phyloP scores from a whole-genome alignment of 345 rosid species.

The Populus euphratica region DNA sequence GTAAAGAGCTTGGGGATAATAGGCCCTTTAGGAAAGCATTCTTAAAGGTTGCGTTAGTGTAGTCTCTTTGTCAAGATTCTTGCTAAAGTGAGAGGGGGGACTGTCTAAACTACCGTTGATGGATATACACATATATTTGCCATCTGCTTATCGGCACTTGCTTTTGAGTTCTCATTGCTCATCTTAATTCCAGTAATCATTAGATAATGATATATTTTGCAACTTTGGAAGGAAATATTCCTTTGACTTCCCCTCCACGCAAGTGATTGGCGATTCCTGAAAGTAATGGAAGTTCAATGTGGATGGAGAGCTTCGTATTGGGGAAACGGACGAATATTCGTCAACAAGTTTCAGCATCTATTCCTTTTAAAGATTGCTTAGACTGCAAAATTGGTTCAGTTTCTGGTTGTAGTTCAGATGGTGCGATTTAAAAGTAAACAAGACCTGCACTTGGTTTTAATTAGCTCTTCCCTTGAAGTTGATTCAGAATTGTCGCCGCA shows the following conservation, averaged over 20 bases:
- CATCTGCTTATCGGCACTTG: not conserved
- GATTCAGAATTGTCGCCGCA: not conserved
- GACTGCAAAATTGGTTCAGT: not conserved
- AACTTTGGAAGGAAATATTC: not conserved
- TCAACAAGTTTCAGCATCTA: not conserved
- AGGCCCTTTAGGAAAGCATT: conserved; percentile 28
- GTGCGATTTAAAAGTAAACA: not conserved
- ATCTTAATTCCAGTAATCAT: not conserved
- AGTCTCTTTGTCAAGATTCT: conserved; percentile 21
- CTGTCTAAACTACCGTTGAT: not conserved
- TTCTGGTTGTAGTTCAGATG: not conserved
- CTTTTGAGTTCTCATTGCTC: not conserved
- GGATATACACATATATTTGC: not conserved
- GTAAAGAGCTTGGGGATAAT: conserved; percentile 13
- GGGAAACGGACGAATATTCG: conserved; percentile 2
- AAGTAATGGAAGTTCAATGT: not conserved
- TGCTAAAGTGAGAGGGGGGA: conserved; percentile 8
- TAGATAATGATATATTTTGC: not conserved
- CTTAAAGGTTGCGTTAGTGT: conserved; percentile 15
- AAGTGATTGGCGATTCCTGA: not conserved
- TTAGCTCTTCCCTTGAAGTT: not conserved
- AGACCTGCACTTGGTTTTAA: not conserved
- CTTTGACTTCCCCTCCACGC: not conserved
- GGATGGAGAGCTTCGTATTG: not conserved
- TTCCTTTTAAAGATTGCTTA: not conserved